Base-by-base conservation (phyloP, 139 green algal species). In the Tetradesmus lagerheimii region DNA sequence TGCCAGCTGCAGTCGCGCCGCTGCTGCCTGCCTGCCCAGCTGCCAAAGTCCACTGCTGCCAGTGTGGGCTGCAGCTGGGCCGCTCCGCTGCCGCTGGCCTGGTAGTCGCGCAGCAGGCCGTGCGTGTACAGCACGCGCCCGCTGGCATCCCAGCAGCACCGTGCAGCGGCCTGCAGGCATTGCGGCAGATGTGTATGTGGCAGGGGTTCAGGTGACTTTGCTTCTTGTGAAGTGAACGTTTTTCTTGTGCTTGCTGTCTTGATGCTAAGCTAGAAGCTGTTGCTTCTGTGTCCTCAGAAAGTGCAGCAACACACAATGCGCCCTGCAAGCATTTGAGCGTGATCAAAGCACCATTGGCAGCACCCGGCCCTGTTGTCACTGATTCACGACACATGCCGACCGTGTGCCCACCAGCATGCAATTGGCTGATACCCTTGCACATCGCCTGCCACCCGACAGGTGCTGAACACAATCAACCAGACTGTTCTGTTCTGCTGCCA, bases 11-110 rank as follows among this genome's bases (percentile, higher is more conserved):
- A 38, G 3, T 53, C 18, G 16, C 53, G 23, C 53, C 81, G 64
- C 50, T 38, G 53, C 34, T 77, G 50, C 43, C 53, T 50, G 12
- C 25, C 37, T 16, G 27, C 18, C 31, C 50, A 87, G 53, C 83
- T 80, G 38, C 83, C 83, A 80, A 88, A 64, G 64, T 88, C 83
- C 4, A 80, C n/a, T 80, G 83, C 83, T 25, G 64, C 64, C 18
- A 80, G 23, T 39, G 83, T 88, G 41, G 83, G 38, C 29, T 66
- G 64, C 38, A 80, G 64, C 35, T 80, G 45, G 14, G 27, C n/a
- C n/a, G 25, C 47, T 20, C 31, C 37, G 25, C n/a, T 35, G 16
- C 37, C 15, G 29, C 18, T 35, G 27, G 25, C 2, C 14, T 64
- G n/a, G 12, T 16, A 34, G 27, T 62, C 12, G n/a, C 41, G 62